Base-by-base conservation (phyloP, 2,329 filamentous ascomycete species). In the Cryphonectria carpinicola region DNA sequence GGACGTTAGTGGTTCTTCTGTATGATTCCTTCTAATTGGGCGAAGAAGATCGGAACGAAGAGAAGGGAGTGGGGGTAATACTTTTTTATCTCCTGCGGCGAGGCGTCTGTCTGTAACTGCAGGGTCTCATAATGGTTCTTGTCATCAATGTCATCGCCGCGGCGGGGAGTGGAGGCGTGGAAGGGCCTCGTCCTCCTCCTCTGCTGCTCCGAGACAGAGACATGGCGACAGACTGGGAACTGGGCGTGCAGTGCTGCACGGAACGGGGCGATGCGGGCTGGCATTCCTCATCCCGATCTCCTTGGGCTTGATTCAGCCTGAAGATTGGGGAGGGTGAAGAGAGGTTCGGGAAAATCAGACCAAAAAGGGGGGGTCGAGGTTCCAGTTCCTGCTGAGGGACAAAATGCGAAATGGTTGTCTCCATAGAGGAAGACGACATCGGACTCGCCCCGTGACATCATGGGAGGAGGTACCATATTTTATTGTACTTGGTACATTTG, bases 91-190 rank as follows among this genome's bases (percentile, higher is more conserved):
- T 97, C 93, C 11, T 85, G 84, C 0, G 88, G 82, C 22, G 92
- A 89, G 56, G 95, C 95, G 74, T 87, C 87, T 58, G 86, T 85
- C 0, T 88, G 82, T n/a, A 99, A 81, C 58, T 91, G 88, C 66
- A 99, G 87, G 56, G 91, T 90, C 76, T 95, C 92, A 81, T 99
- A 99, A 82, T 97, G 92, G 73, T 90, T 94, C 75, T 78, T 83
- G 75, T 75, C 75, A 71, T 78, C 75, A n/a, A 76, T 76, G 39
- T 78, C 76, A 74, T 78, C 73, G 62, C 71, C 73, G 60, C 74
- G 73, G 56, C 74, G 76, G 63, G 54, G 35, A 61, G 74, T 78
- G 39, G 81, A 76, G 72, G 75, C 76, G 73, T 79, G 78, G 73
- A 81, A 80, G 71, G 68, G 43, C 43, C 49, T 39, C 56, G 22